Conservation (phyloP, 108 stramenopile species). For the Halocafeteria seosinensis region DNA sequence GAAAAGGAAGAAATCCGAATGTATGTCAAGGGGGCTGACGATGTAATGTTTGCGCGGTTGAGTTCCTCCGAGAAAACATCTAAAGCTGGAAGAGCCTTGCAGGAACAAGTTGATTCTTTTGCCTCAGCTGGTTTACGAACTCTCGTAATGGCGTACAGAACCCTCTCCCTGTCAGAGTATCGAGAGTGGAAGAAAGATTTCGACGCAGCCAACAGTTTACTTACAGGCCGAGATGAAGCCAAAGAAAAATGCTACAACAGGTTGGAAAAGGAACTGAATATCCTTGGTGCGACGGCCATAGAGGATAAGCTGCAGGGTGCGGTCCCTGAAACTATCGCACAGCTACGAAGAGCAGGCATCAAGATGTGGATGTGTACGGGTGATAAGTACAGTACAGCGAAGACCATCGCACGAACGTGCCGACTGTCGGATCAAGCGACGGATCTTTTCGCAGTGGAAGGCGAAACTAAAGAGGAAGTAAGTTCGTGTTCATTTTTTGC, state of each 20-base stretch:
- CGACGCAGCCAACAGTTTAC: conserved; percentile 5
- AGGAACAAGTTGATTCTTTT: conserved; percentile 6
- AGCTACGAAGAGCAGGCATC: conserved; percentile 22
- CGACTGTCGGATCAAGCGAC: conserved; percentile 14
- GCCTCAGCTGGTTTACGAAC: conserved; percentile 29
- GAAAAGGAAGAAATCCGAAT: conserved; percentile 10
- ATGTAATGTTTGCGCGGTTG: conserved; percentile 28
- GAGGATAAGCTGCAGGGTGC: conserved; percentile 53
- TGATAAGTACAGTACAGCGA: conserved; percentile 49
- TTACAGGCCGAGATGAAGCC: conserved; percentile 8
- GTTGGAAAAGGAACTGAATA: conserved; percentile 21
- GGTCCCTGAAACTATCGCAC: conserved; percentile 38
- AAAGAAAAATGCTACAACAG: background rate
- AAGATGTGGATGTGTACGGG: conserved; percentile 45
- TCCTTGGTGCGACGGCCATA: conserved; percentile 46
- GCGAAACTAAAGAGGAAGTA: background rate
- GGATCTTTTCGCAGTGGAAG: background rate
- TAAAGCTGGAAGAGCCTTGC: background rate
- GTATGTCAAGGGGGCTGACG: conserved; percentile 46
- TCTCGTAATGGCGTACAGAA: conserved; percentile 20
- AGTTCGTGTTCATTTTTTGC: background rate
- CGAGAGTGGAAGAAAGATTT: conserved; percentile 7
- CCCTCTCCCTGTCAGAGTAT: conserved; percentile 12
- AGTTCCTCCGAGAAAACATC: background rate
- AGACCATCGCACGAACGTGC: conserved; percentile 40